A percentile compares a stretch with the other conserved stretches of the same genome.
Evolutionary conservation across 1,139 yeast genomes (phyloP).

Genomic region (Hyphopichia wangnamkhiaoensis): DNA sequence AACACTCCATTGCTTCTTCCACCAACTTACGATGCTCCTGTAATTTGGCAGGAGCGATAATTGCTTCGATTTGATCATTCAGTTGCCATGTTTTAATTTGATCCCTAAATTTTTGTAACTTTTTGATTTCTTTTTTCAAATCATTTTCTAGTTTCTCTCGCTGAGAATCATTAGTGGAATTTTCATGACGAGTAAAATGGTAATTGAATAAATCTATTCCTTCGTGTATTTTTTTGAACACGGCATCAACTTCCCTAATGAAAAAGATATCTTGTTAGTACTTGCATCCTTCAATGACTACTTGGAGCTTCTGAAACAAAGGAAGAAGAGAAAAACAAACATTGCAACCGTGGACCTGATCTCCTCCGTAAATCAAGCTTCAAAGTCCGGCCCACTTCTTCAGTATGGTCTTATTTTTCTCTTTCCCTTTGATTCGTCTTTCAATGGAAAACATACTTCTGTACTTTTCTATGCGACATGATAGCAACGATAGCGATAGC

Average conservation of each 20-base stretch:
- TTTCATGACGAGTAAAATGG: constrained; percentile 52
- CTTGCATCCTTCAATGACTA: background rate
- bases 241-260: constrained; percentile 89
- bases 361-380: background rate
- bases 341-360: too few relatives aligned
- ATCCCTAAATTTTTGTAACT: constrained; percentile 90
- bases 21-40: constrained; percentile 44
- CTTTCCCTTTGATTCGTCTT: background rate
- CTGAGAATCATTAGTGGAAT: constrained; percentile 84
- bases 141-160: constrained; percentile 93
- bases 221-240: constrained; percentile 90
- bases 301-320: too few relatives aligned
- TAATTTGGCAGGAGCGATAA: constrained; percentile 37
- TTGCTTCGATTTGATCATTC: constrained; percentile 47
- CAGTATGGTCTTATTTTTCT: background rate
- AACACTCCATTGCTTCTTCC: constrained; percentile 52
- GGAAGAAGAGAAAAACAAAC: too few relatives aligned
- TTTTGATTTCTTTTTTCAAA: constrained; percentile 92
- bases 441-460: constrained; percentile 38
- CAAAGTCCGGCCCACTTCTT: background rate
- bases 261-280: constrained; percentile 7
- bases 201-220: constrained; percentile 80
- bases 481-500: constrained; percentile 7
- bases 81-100: constrained; percentile 90
- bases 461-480: constrained; percentile 48